A percentile compares a stretch with the other conserved stretches of the same genome.
These are phyloP conservation scores for Globisporangium solare DNA, from an alignment of 352 stramenopile genomes.

Conservation along the genomic window DNA sequence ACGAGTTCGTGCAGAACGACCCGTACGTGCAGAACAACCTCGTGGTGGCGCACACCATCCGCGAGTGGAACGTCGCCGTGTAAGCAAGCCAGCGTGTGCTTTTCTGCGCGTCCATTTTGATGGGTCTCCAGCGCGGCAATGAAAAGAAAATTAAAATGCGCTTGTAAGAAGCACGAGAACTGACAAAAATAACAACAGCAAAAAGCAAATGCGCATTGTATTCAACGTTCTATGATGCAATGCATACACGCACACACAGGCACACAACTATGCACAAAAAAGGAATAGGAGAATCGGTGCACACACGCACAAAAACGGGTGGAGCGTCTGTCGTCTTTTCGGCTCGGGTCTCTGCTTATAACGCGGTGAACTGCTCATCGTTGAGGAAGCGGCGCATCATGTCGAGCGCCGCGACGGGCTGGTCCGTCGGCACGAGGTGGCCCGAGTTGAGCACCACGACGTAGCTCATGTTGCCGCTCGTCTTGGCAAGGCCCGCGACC, in stretches of 20 bases:
- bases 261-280: slow-evolving; percentile 1
- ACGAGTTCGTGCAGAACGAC: slow-evolving; percentile 62
- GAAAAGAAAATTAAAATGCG: no score
- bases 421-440: slow-evolving; percentile 66
- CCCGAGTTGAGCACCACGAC: slow-evolving; percentile 80
- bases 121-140: neutral
- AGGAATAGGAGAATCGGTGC: neutral
- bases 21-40: slow-evolving; percentile 74
- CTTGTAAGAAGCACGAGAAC: neutral
- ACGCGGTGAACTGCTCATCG: slow-evolving; percentile 28
- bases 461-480: slow-evolving; percentile 75
- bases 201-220: no score
- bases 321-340: no score
- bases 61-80: slow-evolving; percentile 69
- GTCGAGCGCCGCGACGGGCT: slow-evolving; percentile 63
- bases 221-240: neutral
- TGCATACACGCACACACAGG: slow-evolving; percentile 14
- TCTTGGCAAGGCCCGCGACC: slow-evolving; percentile 64
- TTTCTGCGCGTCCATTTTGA: no score
- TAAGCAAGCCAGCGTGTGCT: slow-evolving; percentile 13
- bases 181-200: neutral
- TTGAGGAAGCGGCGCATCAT: slow-evolving; percentile 81
- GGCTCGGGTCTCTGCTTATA: slow-evolving; percentile 2
- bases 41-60: slow-evolving; percentile 59
- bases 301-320: no score